These are phyloP conservation scores for Zea luxurians DNA, from an alignment of 176 grass and related monocot species.

Conservation along the genomic window DNA sequence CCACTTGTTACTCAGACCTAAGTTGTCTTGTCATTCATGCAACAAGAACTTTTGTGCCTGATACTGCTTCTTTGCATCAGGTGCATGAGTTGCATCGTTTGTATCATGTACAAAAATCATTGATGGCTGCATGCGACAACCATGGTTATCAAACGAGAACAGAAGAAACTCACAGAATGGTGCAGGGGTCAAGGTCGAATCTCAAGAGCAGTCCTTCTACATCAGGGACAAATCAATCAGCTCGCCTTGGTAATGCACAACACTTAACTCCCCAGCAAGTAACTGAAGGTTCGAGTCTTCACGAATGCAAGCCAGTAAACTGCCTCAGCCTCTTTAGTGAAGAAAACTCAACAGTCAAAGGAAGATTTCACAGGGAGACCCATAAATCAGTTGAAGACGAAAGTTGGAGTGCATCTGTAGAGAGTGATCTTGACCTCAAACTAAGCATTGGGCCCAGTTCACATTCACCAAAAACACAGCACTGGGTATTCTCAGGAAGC, in stretches of 20 bases:
- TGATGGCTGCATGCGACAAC: constrained; percentile 55
- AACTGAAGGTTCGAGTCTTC: constrained; percentile 35
- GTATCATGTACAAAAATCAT: constrained; percentile 68
- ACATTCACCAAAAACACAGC: constrained; percentile 40
- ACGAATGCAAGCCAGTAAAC: constrained; percentile 40
- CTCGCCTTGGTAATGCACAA: constrained; percentile 31
- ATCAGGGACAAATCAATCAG: constrained; percentile 52
- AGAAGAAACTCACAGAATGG: constrained; percentile 46
- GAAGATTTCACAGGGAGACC: constrained; percentile 5
- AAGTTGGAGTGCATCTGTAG: constrained; percentile 33
- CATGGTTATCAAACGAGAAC: constrained; percentile 43
- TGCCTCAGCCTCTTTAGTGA: constrained; percentile 47
- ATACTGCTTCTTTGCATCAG: constrained; percentile 46
- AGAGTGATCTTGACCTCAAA: constrained; percentile 68
- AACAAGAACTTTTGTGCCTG: constrained; percentile 12
- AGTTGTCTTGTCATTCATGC: constrained; percentile 3
- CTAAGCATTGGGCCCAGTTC: constrained; percentile 56
- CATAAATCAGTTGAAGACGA: constrained; percentile 50
- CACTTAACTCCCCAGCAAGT: constrained; percentile 25
- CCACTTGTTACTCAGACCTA: constrained; percentile 4
- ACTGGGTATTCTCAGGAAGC: constrained; percentile 37
- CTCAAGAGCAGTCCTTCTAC: constrained; percentile 47
- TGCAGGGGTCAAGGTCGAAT: constrained; percentile 34
- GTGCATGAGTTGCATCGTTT: constrained; percentile 73
- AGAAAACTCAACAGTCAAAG: constrained; percentile 45